phyloP scores from a whole-genome alignment of 306 rosid species.

The Malus asiatica region DNA sequence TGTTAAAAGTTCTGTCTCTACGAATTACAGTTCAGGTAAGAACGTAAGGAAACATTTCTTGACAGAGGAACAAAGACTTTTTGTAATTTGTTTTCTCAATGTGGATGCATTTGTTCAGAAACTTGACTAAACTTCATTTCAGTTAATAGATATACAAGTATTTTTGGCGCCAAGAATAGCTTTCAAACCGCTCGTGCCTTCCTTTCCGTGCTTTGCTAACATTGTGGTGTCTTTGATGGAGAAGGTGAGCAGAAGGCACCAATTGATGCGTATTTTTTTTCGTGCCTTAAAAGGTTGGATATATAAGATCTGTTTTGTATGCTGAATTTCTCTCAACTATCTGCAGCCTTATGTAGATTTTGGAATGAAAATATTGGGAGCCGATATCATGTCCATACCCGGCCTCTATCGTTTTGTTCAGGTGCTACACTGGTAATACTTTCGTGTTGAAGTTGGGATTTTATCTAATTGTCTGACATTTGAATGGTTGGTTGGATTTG shows the following conservation, averaged over 20 bases:
- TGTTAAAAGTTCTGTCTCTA: constrained; percentile 44
- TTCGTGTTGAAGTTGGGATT: background rate
- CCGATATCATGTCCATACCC: constrained; percentile 88
- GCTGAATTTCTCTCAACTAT: constrained; percentile 9
- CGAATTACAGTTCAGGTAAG: constrained; percentile 64
- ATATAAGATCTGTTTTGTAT: background rate
- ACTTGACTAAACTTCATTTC: constrained; percentile 29
- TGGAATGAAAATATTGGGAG: constrained; percentile 67
- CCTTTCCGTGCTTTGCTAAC: constrained; percentile 83
- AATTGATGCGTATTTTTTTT: background rate
- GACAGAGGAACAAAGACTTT: constrained; percentile 5
- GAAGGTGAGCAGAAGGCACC: constrained; percentile 44
- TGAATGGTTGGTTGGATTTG: constrained; percentile 1
- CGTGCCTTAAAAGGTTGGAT: background rate
- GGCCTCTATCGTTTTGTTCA: constrained; percentile 76
- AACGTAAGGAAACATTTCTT: constrained; percentile 9
- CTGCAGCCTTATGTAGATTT: constrained; percentile 87
- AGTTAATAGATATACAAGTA: constrained; percentile 79
- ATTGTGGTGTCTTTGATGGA: constrained; percentile 79
- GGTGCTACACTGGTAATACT: constrained; percentile 45
- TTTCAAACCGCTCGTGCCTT: constrained; percentile 83
- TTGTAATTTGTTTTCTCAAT: background rate
- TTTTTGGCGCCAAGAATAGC: constrained; percentile 49
- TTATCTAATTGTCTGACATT: background rate
- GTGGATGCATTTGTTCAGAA: constrained; percentile 16